Base-by-base conservation (phyloP, 768 basidiomycete species). In the Tricholoma hemisulphureum region DNA sequence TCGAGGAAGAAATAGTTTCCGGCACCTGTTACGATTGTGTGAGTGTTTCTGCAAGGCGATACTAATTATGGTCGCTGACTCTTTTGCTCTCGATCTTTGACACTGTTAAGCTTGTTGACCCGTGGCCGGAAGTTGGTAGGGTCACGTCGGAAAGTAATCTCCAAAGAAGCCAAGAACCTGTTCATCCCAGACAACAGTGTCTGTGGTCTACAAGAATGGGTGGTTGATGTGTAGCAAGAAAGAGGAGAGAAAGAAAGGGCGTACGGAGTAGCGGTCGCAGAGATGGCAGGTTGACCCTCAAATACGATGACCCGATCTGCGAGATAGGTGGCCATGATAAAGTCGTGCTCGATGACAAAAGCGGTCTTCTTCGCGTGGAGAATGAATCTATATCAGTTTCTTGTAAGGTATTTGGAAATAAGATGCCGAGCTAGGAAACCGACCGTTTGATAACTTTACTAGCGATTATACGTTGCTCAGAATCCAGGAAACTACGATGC, bases 311-410 rank as follows among this genome's bases (percentile, higher is more conserved):
- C 94, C 46, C 96, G 90, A 71, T 99, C 97, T 39, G 97, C 96
- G 56, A 99, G 90, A 74, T 99, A 98, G 2, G 96, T 98, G 3
- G 96, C 95, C 96, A 98, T 98, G 78, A 98, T 97, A 74, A 99
- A 98, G 79, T 98, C 96, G 86, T 99, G 97, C 82, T 99, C 97
- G 68, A 99, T 98, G 66, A 99, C 84, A 72, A 99, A 98, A 0
- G 97, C 97, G 1, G 95, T 98, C 77, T 95, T 95, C 80, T 97
- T 97, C 13, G 94, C 85, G 68, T 97, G 91, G 28, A 98, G 86
- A 67, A 99, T 93, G 75, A 96, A 98, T 49, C 89, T 90, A 49
- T 8, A 49, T 28, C 26, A 9, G 6, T 45, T 10, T 14, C 9
- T 18, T 4, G 26, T 29, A 28, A 32, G 45, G 20, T 9, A 20